Evolutionary conservation across 2,329 filamentous ascomycete genomes (phyloP), one percentile per base, ranked within the genome.

Genomic region (Exutisphaerella laricina): DNA sequence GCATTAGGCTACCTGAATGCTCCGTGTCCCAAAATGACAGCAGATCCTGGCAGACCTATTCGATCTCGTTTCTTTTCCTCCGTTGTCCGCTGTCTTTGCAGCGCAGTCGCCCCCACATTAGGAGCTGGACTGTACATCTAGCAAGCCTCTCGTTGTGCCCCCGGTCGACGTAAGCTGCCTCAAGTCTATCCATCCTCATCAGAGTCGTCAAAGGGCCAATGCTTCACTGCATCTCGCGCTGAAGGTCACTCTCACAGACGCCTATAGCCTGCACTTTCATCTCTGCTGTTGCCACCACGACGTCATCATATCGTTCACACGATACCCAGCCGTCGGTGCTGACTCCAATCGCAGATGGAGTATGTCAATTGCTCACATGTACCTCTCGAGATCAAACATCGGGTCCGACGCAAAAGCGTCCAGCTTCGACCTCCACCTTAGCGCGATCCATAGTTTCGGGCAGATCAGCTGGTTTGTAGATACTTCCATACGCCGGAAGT

Each of bases 381-480:
- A 65, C 42, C 53, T 57, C 4, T 58, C 39, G 28, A 66, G 53
- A 38, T 23, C 59, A 60, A 26, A 54, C 57, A 35, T 62, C 57
- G 20, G 63, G 63, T 14, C 63, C 62, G 45, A 66, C 41, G 41
- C 60, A 64, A 41, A 35, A 22, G 21, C 14, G 10, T 13, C 16
- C 14, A 2, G 14, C 29, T 16, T 10, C 14, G 37, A 23, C 35
- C 18, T 13, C 38, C 14, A 30, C 22, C 35, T 30, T 34, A 21
- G 40, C 51, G 4, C 3, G 52, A 37, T 23, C 43, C 21, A 42
- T 45, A 9, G 31, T 21, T 10, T 23, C 7, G 33, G 51, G 39
- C 14, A 59, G 28, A 33, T 59, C 54, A 7, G 26, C 31, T 56
- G 66, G 45, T 61, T 56, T 42, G 39, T 56, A 65, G 10, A 64